Percentiles rank a stretch among this genome's conserved stretches.
phyloP scores from a whole-genome alignment of 768 basidiomycete genomes.

The Amanita pseudoporphyria region DNA sequence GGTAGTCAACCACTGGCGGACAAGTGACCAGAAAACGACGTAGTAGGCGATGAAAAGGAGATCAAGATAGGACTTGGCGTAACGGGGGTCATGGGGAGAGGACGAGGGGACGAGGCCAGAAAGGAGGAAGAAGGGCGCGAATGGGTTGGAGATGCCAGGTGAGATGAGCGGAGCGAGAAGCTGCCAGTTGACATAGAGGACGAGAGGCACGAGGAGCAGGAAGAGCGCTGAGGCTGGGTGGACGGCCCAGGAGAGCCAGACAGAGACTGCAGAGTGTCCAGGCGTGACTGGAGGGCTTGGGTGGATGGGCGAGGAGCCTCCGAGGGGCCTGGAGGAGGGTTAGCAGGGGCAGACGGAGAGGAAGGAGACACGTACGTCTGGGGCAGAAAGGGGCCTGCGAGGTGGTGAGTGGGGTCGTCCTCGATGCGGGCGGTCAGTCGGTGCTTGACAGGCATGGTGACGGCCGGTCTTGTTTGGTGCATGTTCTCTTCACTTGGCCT shows the following conservation, averaged over 20 bases:
- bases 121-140: slow-evolving; percentile 60
- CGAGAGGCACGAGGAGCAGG: slow-evolving; percentile 48
- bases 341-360: slow-evolving; percentile 17
- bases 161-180: slow-evolving; percentile 35
- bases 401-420: slow-evolving; percentile 47
- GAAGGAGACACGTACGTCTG: slow-evolving; percentile 40
- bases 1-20: slow-evolving; percentile 68
- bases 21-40: slow-evolving; percentile 81
- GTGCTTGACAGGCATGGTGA: slow-evolving; percentile 1
- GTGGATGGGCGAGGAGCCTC: slow-evolving; percentile 26
- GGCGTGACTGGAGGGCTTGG: slow-evolving; percentile 22
- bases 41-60: slow-evolving; percentile 73
- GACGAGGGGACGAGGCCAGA: slow-evolving; percentile 52
- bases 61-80: slow-evolving; percentile 68
- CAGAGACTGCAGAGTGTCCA: slow-evolving; percentile 15
- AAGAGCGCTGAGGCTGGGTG: slow-evolving; percentile 66
- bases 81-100: slow-evolving; percentile 44
- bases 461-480: background rate
- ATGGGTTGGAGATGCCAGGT: slow-evolving; percentile 55
- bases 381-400: slow-evolving; percentile 51
- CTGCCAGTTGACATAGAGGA: slow-evolving; percentile 61
- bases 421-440: slow-evolving; percentile 23
- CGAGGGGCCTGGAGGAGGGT: slow-evolving; percentile 32
- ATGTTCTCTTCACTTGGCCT: slow-evolving; percentile 61
- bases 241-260: slow-evolving; percentile 63